Base-by-base conservation (phyloP, 495 filamentous ascomycete genomes). In the Daldinia childiae region DNA sequence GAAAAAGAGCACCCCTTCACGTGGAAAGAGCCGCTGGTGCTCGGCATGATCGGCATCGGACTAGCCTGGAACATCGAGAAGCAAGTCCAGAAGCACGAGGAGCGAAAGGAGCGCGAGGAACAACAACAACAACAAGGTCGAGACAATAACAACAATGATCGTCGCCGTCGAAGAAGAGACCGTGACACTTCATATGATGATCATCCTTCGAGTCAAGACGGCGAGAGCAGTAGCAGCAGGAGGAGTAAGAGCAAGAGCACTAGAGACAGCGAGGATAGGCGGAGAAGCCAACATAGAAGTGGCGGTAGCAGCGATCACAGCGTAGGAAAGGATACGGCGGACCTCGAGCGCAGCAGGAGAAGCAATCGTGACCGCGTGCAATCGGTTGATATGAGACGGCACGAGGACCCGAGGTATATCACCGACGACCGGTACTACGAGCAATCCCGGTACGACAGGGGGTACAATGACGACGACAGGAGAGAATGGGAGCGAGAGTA, bases 11-110 rank as follows among this genome's bases (percentile, higher is more conserved):
- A 71, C 56, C 62, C 68, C 0, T 71, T 77, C 63, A 60, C 65
- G 34, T 72, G 71, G 61, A 73, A 56, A 3, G 70, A 71, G 50
- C 71, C 72, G 2, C 29, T 71, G 5, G 54, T 74, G 17, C 71
- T 77, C 1, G 74, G 74, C 48, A 52, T 76, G 55, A 52, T 77
- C 3, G 76, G 73, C 21, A 34, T 77, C 26, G 69, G 71, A 4
- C 70, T 76, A 5, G 74, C 65, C 27, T 77, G 73, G 74, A 63
- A 77, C 50, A 74, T 77, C 57, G 73, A 77, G 45, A 72, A 77
- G 58, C 76, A 77, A 27, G 76, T 76, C 2, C 58, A 54, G 30
- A 72, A 76, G 55, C 65, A 29, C 30, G 76, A 76, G n/a, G 70
- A 77, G 62, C 58, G 62, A 17, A 73, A 74, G 39, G 73, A 71